Evolutionary conservation across 2,329 filamentous ascomycete genomes (phyloP).

Genomic region (Coniella vitis): DNA sequence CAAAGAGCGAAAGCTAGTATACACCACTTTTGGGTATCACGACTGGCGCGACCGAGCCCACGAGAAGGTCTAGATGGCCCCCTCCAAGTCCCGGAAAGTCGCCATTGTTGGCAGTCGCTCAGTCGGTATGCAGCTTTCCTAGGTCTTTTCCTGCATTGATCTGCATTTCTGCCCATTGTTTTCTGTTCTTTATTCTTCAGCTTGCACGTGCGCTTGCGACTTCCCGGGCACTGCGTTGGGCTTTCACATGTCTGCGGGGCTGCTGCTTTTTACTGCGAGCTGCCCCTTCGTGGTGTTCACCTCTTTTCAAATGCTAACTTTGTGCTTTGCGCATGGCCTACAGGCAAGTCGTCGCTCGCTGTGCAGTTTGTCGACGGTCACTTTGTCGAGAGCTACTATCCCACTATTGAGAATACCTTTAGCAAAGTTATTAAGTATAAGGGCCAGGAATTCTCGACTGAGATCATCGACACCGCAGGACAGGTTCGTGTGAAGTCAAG

Average conservation of each 20-base stretch:
- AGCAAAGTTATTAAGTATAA: conserved; percentile 91
- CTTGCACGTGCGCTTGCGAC: background rate
- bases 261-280: background rate
- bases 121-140: conserved; percentile 46
- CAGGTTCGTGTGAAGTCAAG: conserved; percentile 62
- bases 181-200: background rate
- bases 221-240: background rate
- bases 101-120: conserved; percentile 93
- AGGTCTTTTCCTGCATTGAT: background rate
- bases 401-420: conserved; percentile 98
- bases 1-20: background rate
- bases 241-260: conserved; percentile 14
- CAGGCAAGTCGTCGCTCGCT: conserved; percentile 95
- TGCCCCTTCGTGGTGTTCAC: background rate
- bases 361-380: conserved; percentile 96
- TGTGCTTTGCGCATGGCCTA: background rate
- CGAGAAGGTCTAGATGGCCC: conserved; percentile 30
- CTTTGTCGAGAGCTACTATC: conserved; percentile 98
- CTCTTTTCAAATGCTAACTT: conserved; percentile 3
- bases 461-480: conserved; percentile 97
- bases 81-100: conserved; percentile 86
- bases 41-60: conserved; percentile 2
- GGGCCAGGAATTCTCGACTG: conserved; percentile 86
- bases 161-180: background rate
- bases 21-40: background rate